Base-by-base conservation (phyloP, 352 stramenopile genomes). In the Globisporangium alternatum region DNA sequence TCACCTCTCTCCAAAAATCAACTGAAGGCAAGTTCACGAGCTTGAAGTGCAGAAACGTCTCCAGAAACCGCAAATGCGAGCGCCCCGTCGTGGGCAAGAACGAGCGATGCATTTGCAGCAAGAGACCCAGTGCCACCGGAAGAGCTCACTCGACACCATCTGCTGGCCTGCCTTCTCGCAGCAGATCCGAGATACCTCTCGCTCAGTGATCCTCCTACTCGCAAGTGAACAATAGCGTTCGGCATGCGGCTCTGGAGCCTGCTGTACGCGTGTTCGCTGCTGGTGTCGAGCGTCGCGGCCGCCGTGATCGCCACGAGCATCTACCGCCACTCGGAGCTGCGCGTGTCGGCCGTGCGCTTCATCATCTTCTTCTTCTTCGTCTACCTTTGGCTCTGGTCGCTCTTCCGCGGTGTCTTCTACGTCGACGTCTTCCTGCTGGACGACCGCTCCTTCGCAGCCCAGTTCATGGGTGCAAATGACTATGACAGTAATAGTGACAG, bases 281-380 rank as follows among this genome's bases (percentile, higher is more conserved):
- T 75, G 33, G 62, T 78, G 17, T 77, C 74, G 43, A 77, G 69
- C 47, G 48, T 75, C 25, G 67, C 78, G n/a, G 74, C 74, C n/a
- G 77, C 64, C 25, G 60, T 62, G 19, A 76, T 84, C 52, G 69
- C 76, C 2, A 69, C 62, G 22, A 59, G 62, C 10, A 69, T 84
- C 31, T 78, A 78, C 52, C 65, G 44, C 47, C 69, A 80, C 53
- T 74, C 67, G 6, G 72, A 83, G 51, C 53, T 78, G 56, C 71
- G 67, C 49, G 53, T 70, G 43, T 88, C 78, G 13, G 75, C 72
- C 12, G 73, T 83, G 41, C 73, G 69, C 49, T 84, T 76, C 66
- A 66, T 86, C 12, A 68, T 86, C 64, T 75, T 84, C 66, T 82
- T 71, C 52, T 82, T 86, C 58, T 86, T 88, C 69, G 75, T 81